Base-by-base conservation (phyloP, 805 yeast species). In the Grigorovia humatica region DNA sequence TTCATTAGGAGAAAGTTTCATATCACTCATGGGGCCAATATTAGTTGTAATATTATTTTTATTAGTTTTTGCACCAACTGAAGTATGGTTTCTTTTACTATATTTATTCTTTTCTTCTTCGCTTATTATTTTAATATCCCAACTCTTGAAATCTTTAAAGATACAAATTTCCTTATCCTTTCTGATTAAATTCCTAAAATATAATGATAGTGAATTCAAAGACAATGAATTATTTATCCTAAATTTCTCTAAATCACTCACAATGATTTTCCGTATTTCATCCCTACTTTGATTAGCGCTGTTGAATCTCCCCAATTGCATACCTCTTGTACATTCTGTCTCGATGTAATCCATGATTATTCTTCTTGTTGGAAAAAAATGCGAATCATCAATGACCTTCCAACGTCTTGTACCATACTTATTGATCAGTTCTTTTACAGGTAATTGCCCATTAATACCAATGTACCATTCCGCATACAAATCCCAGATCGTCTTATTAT, bases 331-430 rank as follows among this genome's bases (percentile, higher is more conserved):
- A 42, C 63, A 57, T 54, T 68, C 72, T 27, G 61, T 61, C 50
- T 68, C 72, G 44, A 68, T 68, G 47, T 67, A 68, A 51, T 68
- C 71, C 57, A 68, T 67, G 15, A 68, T 67, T n/a, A 67, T 64
- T 50, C 70, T 59, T 50, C 72, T 60, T 9, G 70, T 68, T 5
- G 72, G 72, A 44, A 68, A 68, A 48, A 68, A 68, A 55, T 68
- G 72, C 0, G 72, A 68, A 53, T 68, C 72, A 9, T 67, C 70
- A 38, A 63, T 61, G 2, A 68, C 72, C 52, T 68, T 68, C 72
- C 72, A 68, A 15, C 70, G 59, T 48, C 72, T 59, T 62, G 64
- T 65, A 7, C 72, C 72, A 53, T 63, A 67, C 12, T 57, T 62
- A 44, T 67, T 65, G 32, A 68, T 68, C 47, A 68, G 49, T 18